phyloP scores from a whole-genome alignment of 129 eudicot genomes.

The Arctium lappa region DNA sequence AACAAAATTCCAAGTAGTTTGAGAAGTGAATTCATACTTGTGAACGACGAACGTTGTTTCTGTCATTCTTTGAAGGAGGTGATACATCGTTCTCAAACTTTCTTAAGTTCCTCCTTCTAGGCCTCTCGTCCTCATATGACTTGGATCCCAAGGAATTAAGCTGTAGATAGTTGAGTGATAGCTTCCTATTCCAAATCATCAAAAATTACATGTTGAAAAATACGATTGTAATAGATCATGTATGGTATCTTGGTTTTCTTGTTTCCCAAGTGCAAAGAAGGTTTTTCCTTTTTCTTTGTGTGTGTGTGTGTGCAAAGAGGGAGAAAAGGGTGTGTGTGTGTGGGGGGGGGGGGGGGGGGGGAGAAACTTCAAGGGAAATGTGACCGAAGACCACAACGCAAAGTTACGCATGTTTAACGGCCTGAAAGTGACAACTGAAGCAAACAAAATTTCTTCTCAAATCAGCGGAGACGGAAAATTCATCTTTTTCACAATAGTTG shows the following conservation, averaged over 20 bases:
- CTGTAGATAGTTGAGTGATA: constrained; percentile 69
- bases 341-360: no score
- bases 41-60: constrained; percentile 59
- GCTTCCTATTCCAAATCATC: constrained; percentile 49
- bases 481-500: no score
- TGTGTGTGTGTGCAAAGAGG: no score
- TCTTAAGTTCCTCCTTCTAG: constrained; percentile 72
- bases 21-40: constrained; percentile 48
- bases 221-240: neutral
- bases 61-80: constrained; percentile 69
- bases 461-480: no score
- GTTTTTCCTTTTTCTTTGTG: no score
- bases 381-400: no score
- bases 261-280: neutral
- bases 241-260: neutral
- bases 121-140: constrained; percentile 56
- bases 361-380: no score
- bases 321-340: no score
- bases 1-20: neutral
- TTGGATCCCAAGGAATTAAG: constrained; percentile 49
- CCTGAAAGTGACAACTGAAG: no score
- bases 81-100: constrained; percentile 48
- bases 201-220: neutral
- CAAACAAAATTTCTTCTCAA: no score
- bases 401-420: no score